Percentiles rank a stretch among this genome's conserved stretches.
Evolutionary conservation across 129 eudicot genomes (phyloP).

Genomic region (Flaveria sonorensis): DNA sequence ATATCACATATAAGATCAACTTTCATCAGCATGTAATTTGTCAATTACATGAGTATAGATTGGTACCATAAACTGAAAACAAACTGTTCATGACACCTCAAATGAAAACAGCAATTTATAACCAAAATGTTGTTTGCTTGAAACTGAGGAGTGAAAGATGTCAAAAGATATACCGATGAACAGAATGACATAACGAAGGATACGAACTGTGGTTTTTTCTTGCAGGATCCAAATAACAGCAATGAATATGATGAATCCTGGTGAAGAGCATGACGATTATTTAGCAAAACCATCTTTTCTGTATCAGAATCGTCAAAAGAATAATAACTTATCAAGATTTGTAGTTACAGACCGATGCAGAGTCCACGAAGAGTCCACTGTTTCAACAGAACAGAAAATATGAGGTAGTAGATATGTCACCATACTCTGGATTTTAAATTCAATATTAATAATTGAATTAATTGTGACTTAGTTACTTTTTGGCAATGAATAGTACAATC

Average conservation of each 20-base stretch:
- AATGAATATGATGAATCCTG: conserved; percentile 88
- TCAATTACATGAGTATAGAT: conserved; percentile 18
- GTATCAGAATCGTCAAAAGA: not conserved
- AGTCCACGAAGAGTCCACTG: conserved; percentile 99
- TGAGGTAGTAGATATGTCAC: conserved; percentile 15
- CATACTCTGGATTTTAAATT: conserved; percentile 4
- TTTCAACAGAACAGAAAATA: conserved; percentile 38
- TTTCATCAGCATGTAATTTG: conserved; percentile 1
- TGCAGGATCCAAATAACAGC: conserved; percentile 82
- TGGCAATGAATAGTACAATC: conserved; percentile 84
- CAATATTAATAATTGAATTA: not conserved
- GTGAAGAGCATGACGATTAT: not conserved
- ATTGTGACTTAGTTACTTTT: conserved; percentile 57
- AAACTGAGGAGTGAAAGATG: conserved; percentile 19
- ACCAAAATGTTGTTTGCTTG: conserved; percentile 27
- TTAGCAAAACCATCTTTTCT: conserved; percentile 3
- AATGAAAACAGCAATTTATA: conserved; percentile 25
- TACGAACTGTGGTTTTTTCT: conserved; percentile 62
- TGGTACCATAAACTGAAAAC: conserved; percentile 91
- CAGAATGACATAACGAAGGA: conserved; percentile 80
- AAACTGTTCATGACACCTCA: conserved; percentile 98
- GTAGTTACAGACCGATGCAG: conserved; percentile 76
- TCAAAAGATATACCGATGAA: conserved; percentile 70
- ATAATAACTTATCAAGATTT: conserved; percentile 14
- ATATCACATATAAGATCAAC: not conserved